Conservation (phyloP, 2,329 filamentous ascomycete species). For the Pseudogymnoascus sp. region DNA sequence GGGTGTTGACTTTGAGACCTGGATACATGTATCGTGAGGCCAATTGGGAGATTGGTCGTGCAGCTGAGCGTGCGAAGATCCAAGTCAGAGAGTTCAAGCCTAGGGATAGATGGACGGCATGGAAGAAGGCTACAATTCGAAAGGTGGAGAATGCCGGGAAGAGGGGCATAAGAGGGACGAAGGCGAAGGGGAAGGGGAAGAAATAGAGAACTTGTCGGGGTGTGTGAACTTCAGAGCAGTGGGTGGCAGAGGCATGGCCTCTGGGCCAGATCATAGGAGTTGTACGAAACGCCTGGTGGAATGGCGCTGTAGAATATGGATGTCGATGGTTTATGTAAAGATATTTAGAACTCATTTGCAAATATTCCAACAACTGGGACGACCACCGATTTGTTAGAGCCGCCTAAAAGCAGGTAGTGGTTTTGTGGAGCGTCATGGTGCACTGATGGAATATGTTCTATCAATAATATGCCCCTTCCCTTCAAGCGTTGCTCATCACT, state of each 20-base stretch:
- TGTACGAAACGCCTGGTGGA: constrained; percentile 5
- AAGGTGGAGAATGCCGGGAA: constrained; percentile 44
- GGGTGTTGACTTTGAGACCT: constrained; percentile 37
- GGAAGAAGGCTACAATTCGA: constrained; percentile 50
- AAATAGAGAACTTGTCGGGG: not conserved
- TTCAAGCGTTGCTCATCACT: not conserved
- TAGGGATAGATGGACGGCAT: constrained; percentile 51
- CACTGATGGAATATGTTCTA: not conserved
- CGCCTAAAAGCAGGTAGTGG: not conserved
- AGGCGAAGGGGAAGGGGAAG: constrained; percentile 5
- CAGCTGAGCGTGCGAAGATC: constrained; percentile 52
- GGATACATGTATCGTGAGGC: constrained; percentile 58
- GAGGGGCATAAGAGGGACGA: constrained; percentile 43
- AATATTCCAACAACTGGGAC: not conserved
- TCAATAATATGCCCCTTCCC: not conserved
- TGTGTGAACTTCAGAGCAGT: not conserved
- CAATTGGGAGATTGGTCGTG: constrained; percentile 61
- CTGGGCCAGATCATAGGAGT: not conserved
- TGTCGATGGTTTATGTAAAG: constrained; percentile 4
- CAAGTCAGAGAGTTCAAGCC: constrained; percentile 50
- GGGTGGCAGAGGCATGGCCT: not conserved
- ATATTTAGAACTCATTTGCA: constrained; percentile 1
- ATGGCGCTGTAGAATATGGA: constrained; percentile 8
- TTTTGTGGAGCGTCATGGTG: not conserved
- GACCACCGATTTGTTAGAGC: not conserved